Evolutionary conservation across 2,329 filamentous ascomycete species (phyloP), one percentile per base, ranked within the genome.

Genomic region (Diaporthe sp.): DNA sequence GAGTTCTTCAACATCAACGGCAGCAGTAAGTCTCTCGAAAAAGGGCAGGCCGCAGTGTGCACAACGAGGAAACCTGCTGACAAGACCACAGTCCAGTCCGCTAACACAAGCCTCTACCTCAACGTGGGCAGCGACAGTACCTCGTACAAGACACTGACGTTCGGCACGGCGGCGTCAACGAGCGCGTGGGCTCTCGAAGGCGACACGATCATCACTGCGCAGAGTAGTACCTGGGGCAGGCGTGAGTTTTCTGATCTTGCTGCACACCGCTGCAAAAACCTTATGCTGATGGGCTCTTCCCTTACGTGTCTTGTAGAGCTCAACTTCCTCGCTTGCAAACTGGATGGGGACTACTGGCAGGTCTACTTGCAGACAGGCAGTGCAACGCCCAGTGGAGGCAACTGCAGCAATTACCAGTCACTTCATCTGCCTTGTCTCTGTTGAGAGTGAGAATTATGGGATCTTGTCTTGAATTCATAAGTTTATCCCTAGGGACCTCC

Each of bases 331-430:
- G 88, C 83, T 15, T 90, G 88, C 78, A 81, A 84, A 75, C 80
- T 86, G 17, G 82, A 83, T 17, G 82, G 79, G 1, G 79, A 81
- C 8, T 89, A 87, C 68, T 90, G 87, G 81, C 86, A 88, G 80
- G 78, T 90, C 19, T 90, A 86, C 77, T 81, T 90, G 61, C 88
- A 90, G 81, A 89, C 87, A 2, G 88, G 88, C 1, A 87, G 85
- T 67, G 87, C 88, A 53, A 83, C 82, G 49, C 88, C 88, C 2
- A 85, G 83, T 70, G 88, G 87, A 2, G 83, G 82, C 80, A 87
- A 83, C 7, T 90, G 88, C 78, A 89, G 86, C 77, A 89, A 89
- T 79, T 89, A 87, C 75, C 88, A 89, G 83, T 89, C 87, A 39
- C 82, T 90, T 73, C 89, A 90, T 81, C 79, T 89, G 78, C 88